A percentile compares a stretch with the other conserved stretches of the same genome.
Conservation (phyloP, 2,329 filamentous ascomycete species). For the Coniochaeta sp. region DNA sequence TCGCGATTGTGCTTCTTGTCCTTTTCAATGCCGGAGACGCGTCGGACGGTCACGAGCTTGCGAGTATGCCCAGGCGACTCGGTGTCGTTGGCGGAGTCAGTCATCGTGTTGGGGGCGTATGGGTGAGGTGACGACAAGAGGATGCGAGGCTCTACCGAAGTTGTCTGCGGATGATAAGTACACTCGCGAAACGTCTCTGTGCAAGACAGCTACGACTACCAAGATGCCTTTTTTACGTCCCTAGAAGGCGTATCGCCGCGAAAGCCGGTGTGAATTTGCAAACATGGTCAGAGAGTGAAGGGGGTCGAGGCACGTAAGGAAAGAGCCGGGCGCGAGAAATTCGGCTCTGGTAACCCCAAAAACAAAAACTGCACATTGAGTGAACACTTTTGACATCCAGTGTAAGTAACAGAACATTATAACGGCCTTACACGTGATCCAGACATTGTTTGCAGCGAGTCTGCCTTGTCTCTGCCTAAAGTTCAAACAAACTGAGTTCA, state of each 20-base stretch:
- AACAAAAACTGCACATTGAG: too few species aligned
- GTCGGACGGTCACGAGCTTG: constrained; percentile 22
- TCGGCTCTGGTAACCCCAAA: too few species aligned
- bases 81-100: not conserved
- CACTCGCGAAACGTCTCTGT: not conserved
- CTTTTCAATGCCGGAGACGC: constrained; percentile 9
- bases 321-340: too few species aligned
- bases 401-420: too few species aligned
- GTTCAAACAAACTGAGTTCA: not conserved
- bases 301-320: not conserved
- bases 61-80: constrained; percentile 10
- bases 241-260: not conserved
- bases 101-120: not conserved
- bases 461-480: not conserved
- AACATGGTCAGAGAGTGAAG: not conserved
- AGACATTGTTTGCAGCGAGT: not conserved
- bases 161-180: not conserved
- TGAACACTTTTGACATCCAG: too few species aligned
- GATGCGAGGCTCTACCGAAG: not conserved
- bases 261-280: too few species aligned
- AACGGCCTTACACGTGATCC: too few species aligned
- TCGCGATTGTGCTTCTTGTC: constrained; percentile 7
- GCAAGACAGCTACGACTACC: not conserved
- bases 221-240: not conserved
- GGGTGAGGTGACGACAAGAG: not conserved